These are phyloP conservation scores for Chiua virens DNA, from an alignment of 768 basidiomycete genomes.

Conservation along the genomic window DNA sequence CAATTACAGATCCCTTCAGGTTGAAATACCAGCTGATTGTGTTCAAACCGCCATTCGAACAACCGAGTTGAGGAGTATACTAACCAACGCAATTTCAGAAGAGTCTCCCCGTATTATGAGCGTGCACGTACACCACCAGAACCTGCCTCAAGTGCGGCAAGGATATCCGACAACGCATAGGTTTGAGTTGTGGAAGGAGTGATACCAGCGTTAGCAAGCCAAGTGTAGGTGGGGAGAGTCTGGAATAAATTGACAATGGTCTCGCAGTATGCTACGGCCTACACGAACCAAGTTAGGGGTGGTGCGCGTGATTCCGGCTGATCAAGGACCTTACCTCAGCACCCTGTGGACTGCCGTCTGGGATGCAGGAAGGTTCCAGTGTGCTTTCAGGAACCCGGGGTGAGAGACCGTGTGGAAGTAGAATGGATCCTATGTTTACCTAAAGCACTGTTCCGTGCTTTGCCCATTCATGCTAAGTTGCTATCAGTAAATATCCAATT, in stretches of 20 bases:
- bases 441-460: constrained; percentile 61
- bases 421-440: constrained; percentile 10
- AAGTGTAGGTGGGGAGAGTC: constrained; percentile 73
- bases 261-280: constrained; percentile 71
- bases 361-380: constrained; percentile 57
- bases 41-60: constrained; percentile 38
- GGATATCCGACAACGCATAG: constrained; percentile 54
- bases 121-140: constrained; percentile 44
- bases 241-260: constrained; percentile 57
- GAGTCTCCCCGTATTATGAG: not conserved
- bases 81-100: constrained; percentile 22
- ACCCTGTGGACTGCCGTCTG: constrained; percentile 53
- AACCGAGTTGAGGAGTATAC: constrained; percentile 52
- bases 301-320: not conserved
- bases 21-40: constrained; percentile 65
- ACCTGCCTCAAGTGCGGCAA: constrained; percentile 52
- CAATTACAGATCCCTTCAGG: constrained; percentile 62
- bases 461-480: constrained; percentile 62
- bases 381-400: constrained; percentile 43
- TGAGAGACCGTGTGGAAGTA: not conserved
- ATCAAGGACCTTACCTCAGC: constrained; percentile 50
- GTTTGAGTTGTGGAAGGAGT: constrained; percentile 60
- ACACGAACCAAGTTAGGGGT: constrained; percentile 1
- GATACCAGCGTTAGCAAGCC: constrained; percentile 71
- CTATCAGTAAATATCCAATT: constrained; percentile 7